Evolutionary conservation across 495 filamentous ascomycete species (phyloP).

Genomic region (Podospora pseudocomata): DNA sequence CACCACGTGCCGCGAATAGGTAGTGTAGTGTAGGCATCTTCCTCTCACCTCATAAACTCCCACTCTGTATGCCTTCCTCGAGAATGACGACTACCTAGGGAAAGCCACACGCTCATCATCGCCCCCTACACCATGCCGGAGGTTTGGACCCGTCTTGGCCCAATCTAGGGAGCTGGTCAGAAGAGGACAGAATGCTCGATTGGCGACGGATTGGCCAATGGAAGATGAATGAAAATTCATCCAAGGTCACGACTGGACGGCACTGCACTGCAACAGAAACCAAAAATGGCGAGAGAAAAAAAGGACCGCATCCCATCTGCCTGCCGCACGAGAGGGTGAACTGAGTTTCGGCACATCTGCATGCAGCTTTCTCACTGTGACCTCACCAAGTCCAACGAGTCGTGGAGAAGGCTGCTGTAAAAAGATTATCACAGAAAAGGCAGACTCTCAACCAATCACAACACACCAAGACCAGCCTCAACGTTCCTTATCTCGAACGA

Average conservation of each 20-base stretch:
- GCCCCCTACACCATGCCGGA: neutral
- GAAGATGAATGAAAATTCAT: neutral
- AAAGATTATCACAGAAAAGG: slow-evolving; percentile 43
- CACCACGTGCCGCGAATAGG: neutral
- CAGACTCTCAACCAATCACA: slow-evolving; percentile 36
- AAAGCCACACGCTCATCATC: neutral
- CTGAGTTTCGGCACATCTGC: slow-evolving; percentile 17
- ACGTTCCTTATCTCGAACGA: slow-evolving; percentile 36
- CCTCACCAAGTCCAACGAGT: slow-evolving; percentile 10
- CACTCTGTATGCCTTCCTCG: neutral
- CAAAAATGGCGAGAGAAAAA: slow-evolving; percentile 20
- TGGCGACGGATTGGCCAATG: slow-evolving; percentile 17
- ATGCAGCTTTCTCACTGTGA: slow-evolving; percentile 7
- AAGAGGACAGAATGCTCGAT: neutral
- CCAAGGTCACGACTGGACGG: neutral
- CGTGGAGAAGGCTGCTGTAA: slow-evolving; percentile 36
- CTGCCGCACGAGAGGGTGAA: neutral
- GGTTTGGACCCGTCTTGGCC: slow-evolving; percentile 7
- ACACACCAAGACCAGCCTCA: slow-evolving; percentile 15
- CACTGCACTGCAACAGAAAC: slow-evolving; percentile 23
- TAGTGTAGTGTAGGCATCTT: too few relatives aligned
- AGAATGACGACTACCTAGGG: neutral
- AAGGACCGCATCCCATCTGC: slow-evolving; percentile 9
- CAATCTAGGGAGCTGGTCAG: slow-evolving; percentile 1
- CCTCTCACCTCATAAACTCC: neutral